These are phyloP conservation scores for Trichosporon coremiiforme DNA, from an alignment of 1,284 basidiomycete species.

Conservation along the genomic window DNA sequence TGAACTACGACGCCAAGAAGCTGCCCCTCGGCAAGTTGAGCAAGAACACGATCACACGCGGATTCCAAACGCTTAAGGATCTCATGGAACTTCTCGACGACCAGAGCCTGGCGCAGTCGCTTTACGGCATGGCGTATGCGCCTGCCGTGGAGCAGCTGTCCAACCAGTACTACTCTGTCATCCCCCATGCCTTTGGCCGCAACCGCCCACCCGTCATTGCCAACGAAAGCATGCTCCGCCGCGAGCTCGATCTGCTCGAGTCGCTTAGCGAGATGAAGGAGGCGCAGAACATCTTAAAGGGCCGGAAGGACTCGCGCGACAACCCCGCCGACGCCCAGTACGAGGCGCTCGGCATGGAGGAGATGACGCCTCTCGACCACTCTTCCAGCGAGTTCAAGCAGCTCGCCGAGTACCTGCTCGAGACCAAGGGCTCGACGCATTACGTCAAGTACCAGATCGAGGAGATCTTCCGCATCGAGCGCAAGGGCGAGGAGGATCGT, in stretches of 20 bases:
- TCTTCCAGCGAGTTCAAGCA: constrained; percentile 61
- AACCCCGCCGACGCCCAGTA: constrained; percentile 65
- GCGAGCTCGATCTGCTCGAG: constrained; percentile 67
- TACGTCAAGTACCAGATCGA: constrained; percentile 59
- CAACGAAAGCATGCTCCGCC: constrained; percentile 58
- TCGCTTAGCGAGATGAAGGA: constrained; percentile 64
- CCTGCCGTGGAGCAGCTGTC: constrained; percentile 60
- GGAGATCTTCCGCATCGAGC: constrained; percentile 64
- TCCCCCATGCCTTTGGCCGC: constrained; percentile 66
- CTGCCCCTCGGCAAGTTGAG: constrained; percentile 62
- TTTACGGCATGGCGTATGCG: constrained; percentile 33
- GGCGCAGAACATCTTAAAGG: constrained; percentile 64
- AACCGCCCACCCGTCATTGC: constrained; percentile 61
- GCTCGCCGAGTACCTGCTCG: constrained; percentile 61
- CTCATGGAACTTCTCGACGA: constrained; percentile 61
- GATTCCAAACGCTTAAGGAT: constrained; percentile 55
- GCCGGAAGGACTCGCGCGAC: constrained; percentile 51
- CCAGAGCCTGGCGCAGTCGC: constrained; percentile 56
- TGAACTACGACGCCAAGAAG: constrained; percentile 72
- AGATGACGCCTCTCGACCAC: constrained; percentile 61
- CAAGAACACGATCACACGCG: constrained; percentile 40
- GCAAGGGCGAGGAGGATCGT: constrained; percentile 60
- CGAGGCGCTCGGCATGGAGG: constrained; percentile 61
- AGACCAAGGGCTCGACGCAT: constrained; percentile 60
- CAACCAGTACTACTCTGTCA: constrained; percentile 60